Conservation (phyloP, 371 early-diverging fungal genomes). For the Circinella minor region DNA sequence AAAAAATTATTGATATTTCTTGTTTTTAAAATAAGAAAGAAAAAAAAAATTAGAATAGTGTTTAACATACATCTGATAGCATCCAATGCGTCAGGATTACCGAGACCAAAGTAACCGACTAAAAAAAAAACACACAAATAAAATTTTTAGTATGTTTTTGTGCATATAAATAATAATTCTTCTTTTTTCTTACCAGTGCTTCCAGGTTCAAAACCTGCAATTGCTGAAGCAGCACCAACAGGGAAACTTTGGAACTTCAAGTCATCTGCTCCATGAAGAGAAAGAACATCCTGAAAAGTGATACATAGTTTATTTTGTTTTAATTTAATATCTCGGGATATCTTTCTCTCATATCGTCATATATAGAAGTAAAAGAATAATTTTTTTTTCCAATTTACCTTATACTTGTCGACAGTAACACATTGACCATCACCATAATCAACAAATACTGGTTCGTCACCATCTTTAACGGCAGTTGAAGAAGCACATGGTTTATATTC, state of each 20-base stretch:
- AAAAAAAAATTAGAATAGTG: neutral
- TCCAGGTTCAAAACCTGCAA: neutral
- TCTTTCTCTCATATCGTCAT: too few species aligned
- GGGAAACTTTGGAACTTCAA: neutral
- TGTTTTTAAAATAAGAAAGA: neutral
- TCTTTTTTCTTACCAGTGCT: neutral
- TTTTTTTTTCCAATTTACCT: neutral
- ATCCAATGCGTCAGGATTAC: neutral
- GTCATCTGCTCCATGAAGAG: neutral
- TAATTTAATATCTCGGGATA: too few species aligned
- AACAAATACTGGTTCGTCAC: neutral
- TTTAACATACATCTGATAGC: neutral
- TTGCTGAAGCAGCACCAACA: neutral
- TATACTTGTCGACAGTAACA: neutral
- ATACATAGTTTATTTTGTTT: too few species aligned
- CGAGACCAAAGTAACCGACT: conserved; percentile 7
- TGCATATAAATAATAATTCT: neutral
- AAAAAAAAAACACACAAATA: neutral
- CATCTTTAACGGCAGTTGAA: neutral
- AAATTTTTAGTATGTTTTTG: neutral
- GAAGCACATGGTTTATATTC: neutral
- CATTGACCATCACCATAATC: conserved; percentile 1
- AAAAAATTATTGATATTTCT: too few species aligned
- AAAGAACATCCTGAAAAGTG: neutral
- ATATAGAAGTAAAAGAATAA: neutral